A percentile compares a stretch with the other conserved stretches of the same genome.
phyloP scores from a whole-genome alignment of 108 stramenopile genomes.

The Fistulifera pelliculosa region DNA sequence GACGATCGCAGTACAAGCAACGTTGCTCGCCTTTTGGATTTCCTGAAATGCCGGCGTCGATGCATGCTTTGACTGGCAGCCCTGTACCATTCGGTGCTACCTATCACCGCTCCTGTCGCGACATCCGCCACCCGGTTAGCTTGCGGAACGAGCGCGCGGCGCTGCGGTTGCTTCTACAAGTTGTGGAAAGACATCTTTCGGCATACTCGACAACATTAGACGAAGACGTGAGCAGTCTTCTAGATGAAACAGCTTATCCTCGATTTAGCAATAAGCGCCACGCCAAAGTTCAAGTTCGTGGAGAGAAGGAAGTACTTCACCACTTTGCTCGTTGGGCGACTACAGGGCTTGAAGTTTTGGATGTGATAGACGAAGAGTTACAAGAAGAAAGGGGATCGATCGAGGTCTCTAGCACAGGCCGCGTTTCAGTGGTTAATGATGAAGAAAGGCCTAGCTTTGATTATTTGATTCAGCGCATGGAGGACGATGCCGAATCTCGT shows the following conservation, averaged over 20 bases:
- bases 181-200: slow-evolving; percentile 43
- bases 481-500: slow-evolving; percentile 37
- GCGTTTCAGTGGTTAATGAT: background rate
- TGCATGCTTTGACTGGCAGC: background rate
- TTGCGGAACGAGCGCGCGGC: slow-evolving; percentile 71
- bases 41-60: slow-evolving; percentile 12
- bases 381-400: slow-evolving; percentile 36
- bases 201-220: slow-evolving; percentile 75
- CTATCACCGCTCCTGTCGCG: slow-evolving; percentile 65
- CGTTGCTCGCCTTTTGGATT: slow-evolving; percentile 27
- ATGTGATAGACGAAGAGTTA: slow-evolving; percentile 63
- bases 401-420: slow-evolving; percentile 21
- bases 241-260: slow-evolving; percentile 49
- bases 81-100: slow-evolving; percentile 5
- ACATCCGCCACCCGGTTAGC: slow-evolving; percentile 71
- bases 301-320: slow-evolving; percentile 86
- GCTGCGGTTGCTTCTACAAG: slow-evolving; percentile 56
- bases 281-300: slow-evolving; percentile 83
- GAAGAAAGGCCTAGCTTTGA: slow-evolving; percentile 40
- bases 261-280: slow-evolving; percentile 79
- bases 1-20: slow-evolving; percentile 12
- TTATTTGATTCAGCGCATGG: slow-evolving; percentile 54
- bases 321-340: slow-evolving; percentile 72
- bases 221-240: slow-evolving; percentile 58
- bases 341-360: slow-evolving; percentile 64